Evolutionary conservation across 2,329 filamentous ascomycete species (phyloP).

Genomic region (Albifimbria verrucaria): DNA sequence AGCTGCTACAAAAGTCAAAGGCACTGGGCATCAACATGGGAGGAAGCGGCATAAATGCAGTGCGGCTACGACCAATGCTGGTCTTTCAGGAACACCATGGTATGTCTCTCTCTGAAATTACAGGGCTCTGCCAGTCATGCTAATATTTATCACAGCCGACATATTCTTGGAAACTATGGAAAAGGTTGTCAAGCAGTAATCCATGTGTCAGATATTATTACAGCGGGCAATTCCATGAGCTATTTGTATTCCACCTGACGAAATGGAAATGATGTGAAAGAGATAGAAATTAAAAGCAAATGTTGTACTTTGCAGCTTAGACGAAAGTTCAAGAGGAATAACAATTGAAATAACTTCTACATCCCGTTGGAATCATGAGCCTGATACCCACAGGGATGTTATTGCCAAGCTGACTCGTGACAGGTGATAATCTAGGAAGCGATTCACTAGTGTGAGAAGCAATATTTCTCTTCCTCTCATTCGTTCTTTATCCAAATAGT

Average conservation of each 20-base stretch:
- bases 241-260: not conserved
- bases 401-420: too few relatives aligned
- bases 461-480: too few relatives aligned
- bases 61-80: constrained; percentile 81
- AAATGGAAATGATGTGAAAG: too few relatives aligned
- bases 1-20: constrained; percentile 76
- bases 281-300: too few relatives aligned
- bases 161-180: constrained; percentile 74
- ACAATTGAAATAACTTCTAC: not conserved
- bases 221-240: not conserved
- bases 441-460: too few relatives aligned
- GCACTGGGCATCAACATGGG: constrained; percentile 78
- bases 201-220: not conserved
- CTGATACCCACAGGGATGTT: too few relatives aligned
- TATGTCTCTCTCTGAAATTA: not conserved
- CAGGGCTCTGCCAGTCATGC: not conserved
- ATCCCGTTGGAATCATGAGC: too few relatives aligned
- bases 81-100: constrained; percentile 81
- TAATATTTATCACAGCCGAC: constrained; percentile 49
- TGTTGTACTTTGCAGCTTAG: too few relatives aligned
- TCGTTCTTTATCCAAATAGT: too few relatives aligned
- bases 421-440: too few relatives aligned
- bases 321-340: too few relatives aligned
- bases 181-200: constrained; percentile 57
- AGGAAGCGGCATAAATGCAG: constrained; percentile 70